Evolutionary conservation across 257 asterid genomes (phyloP).

Genomic region (Cruciata laevipes): DNA sequence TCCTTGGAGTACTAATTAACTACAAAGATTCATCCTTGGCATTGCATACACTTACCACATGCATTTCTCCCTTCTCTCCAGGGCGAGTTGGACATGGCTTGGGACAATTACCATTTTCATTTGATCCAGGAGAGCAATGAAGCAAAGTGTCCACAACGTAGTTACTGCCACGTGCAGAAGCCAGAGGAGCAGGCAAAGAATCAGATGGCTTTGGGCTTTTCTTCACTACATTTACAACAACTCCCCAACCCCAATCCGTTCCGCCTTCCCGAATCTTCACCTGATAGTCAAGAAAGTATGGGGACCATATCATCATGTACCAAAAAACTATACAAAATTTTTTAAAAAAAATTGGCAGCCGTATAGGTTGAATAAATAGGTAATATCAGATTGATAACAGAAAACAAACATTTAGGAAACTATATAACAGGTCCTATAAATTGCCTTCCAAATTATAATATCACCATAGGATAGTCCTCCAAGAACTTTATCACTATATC

Average conservation of each 20-base stretch:
- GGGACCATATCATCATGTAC: neutral
- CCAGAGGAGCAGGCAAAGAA: conserved; percentile 82
- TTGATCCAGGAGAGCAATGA: conserved; percentile 69
- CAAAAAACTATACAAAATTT: neutral
- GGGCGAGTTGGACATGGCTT: conserved; percentile 85
- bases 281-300: conserved; percentile 35
- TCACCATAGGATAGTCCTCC: no score
- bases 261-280: conserved; percentile 91
- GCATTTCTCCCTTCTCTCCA: conserved; percentile 99
- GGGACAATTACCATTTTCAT: conserved; percentile 70
- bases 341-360: neutral
- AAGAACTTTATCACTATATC: no score
- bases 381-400: neutral
- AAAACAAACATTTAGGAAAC: neutral
- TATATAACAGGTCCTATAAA: neutral
- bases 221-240: conserved; percentile 90
- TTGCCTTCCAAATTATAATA: neutral
- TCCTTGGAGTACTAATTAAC: no score
- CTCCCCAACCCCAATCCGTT: conserved; percentile 99
- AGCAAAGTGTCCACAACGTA: conserved; percentile 87
- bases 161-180: conserved; percentile 74
- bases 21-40: no score
- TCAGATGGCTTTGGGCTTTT: conserved; percentile 53
- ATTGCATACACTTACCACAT: conserved; percentile 62
- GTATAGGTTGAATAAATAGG: neutral